Evolutionary conservation across 441 rosid species (phyloP), one percentile per base, ranked within the genome.

Genomic region (Aquilaria agallochum): DNA sequence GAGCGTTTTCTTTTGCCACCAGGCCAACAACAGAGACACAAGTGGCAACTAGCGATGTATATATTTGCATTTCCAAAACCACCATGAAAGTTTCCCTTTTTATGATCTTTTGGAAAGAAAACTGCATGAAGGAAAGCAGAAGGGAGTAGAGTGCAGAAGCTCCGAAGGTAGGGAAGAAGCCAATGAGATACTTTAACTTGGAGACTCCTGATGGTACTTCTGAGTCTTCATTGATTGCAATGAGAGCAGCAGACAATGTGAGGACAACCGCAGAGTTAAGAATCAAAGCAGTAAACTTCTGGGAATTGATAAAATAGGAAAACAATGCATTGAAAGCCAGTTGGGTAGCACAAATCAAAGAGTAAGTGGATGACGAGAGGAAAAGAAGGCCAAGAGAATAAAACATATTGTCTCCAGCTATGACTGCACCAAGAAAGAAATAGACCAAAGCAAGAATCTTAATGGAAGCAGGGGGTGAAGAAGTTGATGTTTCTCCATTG

Each of bases 311-410:
- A 78, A 88, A 87, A 72, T 75, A 88, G 2, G 98, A 88, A 72
- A 90, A 88, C 40, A 87, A 77, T 0, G 95, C 95, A 49, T 88
- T 94, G 59, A 89, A 94, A 2, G 90, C 98, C 50, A 94, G 71
- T 31, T 94, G 97, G 49, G 88, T 83, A 9, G 96, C 92, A 55
- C 93, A 88, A 51, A 93, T 90, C 34, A 93, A 92, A 8, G 98
- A 90, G 59, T 90, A 93, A 9, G 97, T 90, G 14, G 97, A 90
- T 27, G 95, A 96, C 0, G 98, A 84, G 59, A 93, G 95, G 75
- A 85, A 83, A 54, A 83, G 72, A 40, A 93, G 89, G 51, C 98
- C 98, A 58, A 76, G 53, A 46, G 97, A 90, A 71, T 87, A 90
- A 36, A 90, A 48, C 93, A 83, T 74, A 73, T 85, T 83, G 69